These are phyloP conservation scores for Phialocephala subalpina DNA, from an alignment of 2,329 filamentous ascomycete genomes.

Conservation along the genomic window DNA sequence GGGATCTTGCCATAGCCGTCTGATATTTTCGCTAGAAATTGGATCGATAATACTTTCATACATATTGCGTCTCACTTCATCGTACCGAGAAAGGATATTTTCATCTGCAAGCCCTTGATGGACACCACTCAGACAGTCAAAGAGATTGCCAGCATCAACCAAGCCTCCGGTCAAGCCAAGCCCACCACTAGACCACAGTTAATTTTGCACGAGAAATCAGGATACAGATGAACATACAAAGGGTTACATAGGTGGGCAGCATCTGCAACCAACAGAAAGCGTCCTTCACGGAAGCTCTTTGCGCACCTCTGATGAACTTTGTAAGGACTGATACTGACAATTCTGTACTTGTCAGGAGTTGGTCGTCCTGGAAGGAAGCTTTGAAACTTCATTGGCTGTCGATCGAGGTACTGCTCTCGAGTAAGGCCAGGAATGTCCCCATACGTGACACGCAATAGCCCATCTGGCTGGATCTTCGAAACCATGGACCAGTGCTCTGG, in stretches of 20 bases:
- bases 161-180: constrained; percentile 71
- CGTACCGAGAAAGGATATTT: constrained; percentile 49
- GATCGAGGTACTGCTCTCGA: constrained; percentile 58
- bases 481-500: constrained; percentile 71
- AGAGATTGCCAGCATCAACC: constrained; percentile 67
- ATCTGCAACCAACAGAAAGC: constrained; percentile 55
- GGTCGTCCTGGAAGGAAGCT: constrained; percentile 66
- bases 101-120: constrained; percentile 45
- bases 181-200: constrained; percentile 52
- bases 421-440: constrained; percentile 62
- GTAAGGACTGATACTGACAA: constrained; percentile 60
- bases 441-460: constrained; percentile 69
- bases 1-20: constrained; percentile 46
- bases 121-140: constrained; percentile 60
- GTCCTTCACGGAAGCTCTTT: constrained; percentile 53
- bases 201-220: background rate
- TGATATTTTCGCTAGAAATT: constrained; percentile 50
- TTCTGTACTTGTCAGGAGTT: constrained; percentile 62
- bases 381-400: constrained; percentile 62
- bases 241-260: constrained; percentile 58
- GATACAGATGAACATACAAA: constrained; percentile 37
- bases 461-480: constrained; percentile 63
- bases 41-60: constrained; percentile 48
- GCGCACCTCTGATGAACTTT: constrained; percentile 58
- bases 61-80: constrained; percentile 46